Evolutionary conservation across 73 alveolate genomes (phyloP), one percentile per base, ranked within the genome.

Genomic region (Uronychia setigera): DNA sequence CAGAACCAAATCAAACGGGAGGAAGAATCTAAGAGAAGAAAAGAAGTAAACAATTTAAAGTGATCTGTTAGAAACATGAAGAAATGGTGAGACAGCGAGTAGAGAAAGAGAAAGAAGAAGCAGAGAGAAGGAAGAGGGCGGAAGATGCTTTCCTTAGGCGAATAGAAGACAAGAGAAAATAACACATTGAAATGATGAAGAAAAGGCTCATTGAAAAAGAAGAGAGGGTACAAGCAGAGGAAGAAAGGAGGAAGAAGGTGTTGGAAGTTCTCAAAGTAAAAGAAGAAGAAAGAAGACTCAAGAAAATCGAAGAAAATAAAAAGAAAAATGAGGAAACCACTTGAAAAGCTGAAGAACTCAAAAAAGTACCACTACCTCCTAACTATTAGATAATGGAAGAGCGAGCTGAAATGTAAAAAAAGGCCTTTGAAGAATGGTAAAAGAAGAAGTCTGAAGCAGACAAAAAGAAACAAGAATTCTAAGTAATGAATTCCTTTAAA

Each of bases 101-200:
- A 19, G 67, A 46, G 67, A 46, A 46, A 19, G 67, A 46, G 19
- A 5, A 19, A 19, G 67, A 46, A 19, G 67, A 46, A 19, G 67
- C 67, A 11, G 67, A 46, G 67, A 46, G 67, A 19, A 46, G 67
- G 67, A 46, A 46, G 67, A 46, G 67, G 67, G 67, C 67, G 67
- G 67, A 46, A 19, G 67, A 46, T 11, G 67, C 67, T 19, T 46
- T 46, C 67, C 67, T 46, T 5, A 46, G 19, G 67, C 67, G 67
- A 5, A 46, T 46, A 5, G 67, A 46, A 46, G 67, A 46, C 67
- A 46, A 46, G 19, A 46, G 67, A 19, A 11, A 19, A 46, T 19
- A 46, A 19, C 67, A 46, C 67, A 46, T 46, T 19, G 67, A 46
- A 19, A 5, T 46, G n/a, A 46, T 46, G 67, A 46, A 46, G 67